phyloP scores from a whole-genome alignment of 1,284 basidiomycete genomes.

The Lentinula novae-zelandiae region DNA sequence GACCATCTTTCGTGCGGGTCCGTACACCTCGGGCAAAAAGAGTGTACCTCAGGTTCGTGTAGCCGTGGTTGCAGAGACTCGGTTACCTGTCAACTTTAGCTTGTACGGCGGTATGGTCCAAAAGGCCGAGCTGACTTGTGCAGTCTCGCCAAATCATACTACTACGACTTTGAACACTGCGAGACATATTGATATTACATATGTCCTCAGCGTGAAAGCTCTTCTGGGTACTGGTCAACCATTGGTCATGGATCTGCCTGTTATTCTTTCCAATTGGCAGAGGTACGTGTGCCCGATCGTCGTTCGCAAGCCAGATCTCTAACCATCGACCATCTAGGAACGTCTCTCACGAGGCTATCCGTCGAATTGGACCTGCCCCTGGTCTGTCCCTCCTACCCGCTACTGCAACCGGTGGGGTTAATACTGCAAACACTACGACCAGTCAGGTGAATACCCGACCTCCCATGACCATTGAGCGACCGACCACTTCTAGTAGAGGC shows the following conservation, averaged over 20 bases:
- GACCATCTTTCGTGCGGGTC: constrained; percentile 60
- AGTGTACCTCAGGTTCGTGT: constrained; percentile 54
- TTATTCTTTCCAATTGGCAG: constrained; percentile 80
- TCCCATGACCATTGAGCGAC: constrained; percentile 18
- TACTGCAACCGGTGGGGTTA: not conserved
- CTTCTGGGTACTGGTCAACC: constrained; percentile 66
- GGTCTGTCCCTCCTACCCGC: constrained; percentile 48
- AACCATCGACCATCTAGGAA: constrained; percentile 32
- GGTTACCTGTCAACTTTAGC: constrained; percentile 66
- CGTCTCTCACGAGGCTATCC: constrained; percentile 65
- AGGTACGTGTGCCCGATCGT: constrained; percentile 39
- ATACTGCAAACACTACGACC: constrained; percentile 12
- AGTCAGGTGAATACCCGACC: constrained; percentile 15
- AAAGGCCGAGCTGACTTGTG: constrained; percentile 64
- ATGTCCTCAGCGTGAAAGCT: constrained; percentile 73
- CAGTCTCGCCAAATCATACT: constrained; percentile 66
- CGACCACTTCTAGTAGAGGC: constrained; percentile 11
- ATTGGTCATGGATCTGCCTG: constrained; percentile 67
- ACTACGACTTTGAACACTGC: constrained; percentile 76
- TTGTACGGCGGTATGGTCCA: constrained; percentile 70
- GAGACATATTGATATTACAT: constrained; percentile 77
- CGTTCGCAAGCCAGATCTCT: constrained; percentile 8
- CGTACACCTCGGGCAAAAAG: constrained; percentile 50
- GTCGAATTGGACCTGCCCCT: constrained; percentile 69
- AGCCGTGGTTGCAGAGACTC: constrained; percentile 56